Evolutionary conservation across 108 stramenopile genomes (phyloP), one percentile per base, ranked within the genome.

Genomic region (Seminavis robusta): DNA sequence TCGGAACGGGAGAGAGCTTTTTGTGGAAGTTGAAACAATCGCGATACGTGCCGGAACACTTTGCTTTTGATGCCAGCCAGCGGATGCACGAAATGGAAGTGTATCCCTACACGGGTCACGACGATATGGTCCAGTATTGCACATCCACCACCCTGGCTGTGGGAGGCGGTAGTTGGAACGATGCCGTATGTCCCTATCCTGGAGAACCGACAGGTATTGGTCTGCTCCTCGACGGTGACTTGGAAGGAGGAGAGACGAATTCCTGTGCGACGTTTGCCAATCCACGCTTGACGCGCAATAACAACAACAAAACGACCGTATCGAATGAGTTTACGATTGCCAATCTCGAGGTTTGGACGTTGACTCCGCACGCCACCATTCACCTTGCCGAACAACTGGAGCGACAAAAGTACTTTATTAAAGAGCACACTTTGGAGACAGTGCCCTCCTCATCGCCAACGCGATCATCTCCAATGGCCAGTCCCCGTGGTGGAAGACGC

Each of bases 51-150:
- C 29, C 67, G 24, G 89, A 90, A 52, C 77, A 72, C 9, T n/a
- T n/a, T n/a, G n/a, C n/a, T n/a, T n/a, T n/a, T n/a, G n/a, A n/a
- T n/a, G n/a, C n/a, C n/a, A n/a, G n/a, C n/a, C n/a, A n/a, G n/a
- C n/a, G n/a, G n/a, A n/a, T n/a, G n/a, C n/a, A n/a, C n/a, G 85
- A 90, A 42, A 84, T 91, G 47, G 83, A 91, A 59, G 78, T 91
- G 7, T 91, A 65, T 52, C 78, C 84, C 9, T 85, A 73, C 40
- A 81, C 81, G 44, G 86, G 90, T 16, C 39, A 52, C 49, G 86
- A 87, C 51, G 64, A 80, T 48, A 59, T 70, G 20, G 61, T 76
- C 28, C 90, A 91, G 52, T 72, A 81, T 33, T 87, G 85, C 49
- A 82, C 81, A 0, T 61, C 62, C 9, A 77, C 83, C 45, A 79